These are phyloP conservation scores for Fremontodendron californicum DNA, from an alignment of 345 rosid genomes.

Conservation along the genomic window DNA sequence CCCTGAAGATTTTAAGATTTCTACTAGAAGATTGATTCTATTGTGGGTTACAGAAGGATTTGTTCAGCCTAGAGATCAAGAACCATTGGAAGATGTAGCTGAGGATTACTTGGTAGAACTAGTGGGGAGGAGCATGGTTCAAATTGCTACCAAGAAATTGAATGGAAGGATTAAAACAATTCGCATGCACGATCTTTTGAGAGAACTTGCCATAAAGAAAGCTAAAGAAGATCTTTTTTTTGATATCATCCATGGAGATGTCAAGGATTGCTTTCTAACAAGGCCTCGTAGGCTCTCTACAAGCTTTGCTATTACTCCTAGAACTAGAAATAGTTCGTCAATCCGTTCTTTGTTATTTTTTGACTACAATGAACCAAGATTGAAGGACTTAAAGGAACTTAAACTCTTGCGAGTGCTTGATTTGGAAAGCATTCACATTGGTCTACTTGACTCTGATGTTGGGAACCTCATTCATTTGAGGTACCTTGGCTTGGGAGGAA, in stretches of 20 bases:
- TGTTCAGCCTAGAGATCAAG: conserved; percentile 10
- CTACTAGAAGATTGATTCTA: conserved; percentile 6
- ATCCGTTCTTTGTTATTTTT: conserved; percentile 17
- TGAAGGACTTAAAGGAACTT: not conserved
- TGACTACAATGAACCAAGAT: not conserved
- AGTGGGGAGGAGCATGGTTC: conserved; percentile 24
- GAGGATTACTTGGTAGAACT: conserved; percentile 20
- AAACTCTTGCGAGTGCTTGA: conserved; percentile 14
- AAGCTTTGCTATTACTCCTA: conserved; percentile 2
- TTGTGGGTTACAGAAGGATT: conserved; percentile 23
- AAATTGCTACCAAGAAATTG: conserved; percentile 9
- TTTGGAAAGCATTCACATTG: conserved; percentile 6
- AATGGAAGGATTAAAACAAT: conserved; percentile 14
- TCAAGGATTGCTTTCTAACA: not conserved
- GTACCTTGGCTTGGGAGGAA: conserved; percentile 12
- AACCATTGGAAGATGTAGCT: conserved; percentile 12
- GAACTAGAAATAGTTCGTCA: not conserved
- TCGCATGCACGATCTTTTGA: conserved; percentile 14
- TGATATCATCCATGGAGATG: conserved; percentile 3
- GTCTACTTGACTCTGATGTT: conserved; percentile 1
- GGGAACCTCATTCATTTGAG: conserved; percentile 19
- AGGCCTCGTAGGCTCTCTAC: conserved; percentile 5
- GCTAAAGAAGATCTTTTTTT: conserved; percentile 18
- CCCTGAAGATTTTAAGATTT: conserved; percentile 14
- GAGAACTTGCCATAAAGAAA: conserved; percentile 19